Evolutionary conservation across 148 eudicot genomes (phyloP).

Genomic region (Rhododendron henanense): DNA sequence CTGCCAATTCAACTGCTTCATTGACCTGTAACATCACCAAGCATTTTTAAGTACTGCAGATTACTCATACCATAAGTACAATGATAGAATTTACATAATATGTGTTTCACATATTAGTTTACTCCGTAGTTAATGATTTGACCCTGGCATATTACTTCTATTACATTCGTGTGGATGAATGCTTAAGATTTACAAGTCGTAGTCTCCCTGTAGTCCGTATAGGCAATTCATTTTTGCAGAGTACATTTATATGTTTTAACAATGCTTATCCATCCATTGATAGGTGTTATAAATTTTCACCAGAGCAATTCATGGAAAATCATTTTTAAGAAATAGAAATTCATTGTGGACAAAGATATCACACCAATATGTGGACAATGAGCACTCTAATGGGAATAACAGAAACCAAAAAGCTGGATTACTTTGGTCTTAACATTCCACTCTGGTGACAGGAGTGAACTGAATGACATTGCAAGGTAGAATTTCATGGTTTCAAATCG

Average conservation of each 20-base stretch:
- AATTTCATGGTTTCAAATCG: background rate
- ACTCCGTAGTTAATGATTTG: background rate
- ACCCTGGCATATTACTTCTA: background rate
- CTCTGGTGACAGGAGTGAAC: background rate
- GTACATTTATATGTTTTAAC: background rate
- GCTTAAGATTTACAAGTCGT: background rate
- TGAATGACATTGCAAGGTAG: background rate
- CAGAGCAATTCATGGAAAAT: background rate
- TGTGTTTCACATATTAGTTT: background rate
- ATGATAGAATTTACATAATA: no score
- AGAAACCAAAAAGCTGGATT: background rate
- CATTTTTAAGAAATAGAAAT: background rate
- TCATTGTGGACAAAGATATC: background rate
- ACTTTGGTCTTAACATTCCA: background rate
- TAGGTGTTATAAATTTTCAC: background rate
- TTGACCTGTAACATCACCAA: constrained; percentile 12
- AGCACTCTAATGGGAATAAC: no score
- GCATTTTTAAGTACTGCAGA: background rate
- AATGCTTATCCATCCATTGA: background rate
- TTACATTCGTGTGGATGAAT: background rate
- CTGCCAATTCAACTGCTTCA: constrained; percentile 14
- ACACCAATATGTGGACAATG: no score
- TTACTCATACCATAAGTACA: no score
- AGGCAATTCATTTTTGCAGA: background rate
- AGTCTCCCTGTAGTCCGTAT: background rate